Conservation (phyloP, 23 red algal genomes). For the Gracilariopsis chorda region DNA sequence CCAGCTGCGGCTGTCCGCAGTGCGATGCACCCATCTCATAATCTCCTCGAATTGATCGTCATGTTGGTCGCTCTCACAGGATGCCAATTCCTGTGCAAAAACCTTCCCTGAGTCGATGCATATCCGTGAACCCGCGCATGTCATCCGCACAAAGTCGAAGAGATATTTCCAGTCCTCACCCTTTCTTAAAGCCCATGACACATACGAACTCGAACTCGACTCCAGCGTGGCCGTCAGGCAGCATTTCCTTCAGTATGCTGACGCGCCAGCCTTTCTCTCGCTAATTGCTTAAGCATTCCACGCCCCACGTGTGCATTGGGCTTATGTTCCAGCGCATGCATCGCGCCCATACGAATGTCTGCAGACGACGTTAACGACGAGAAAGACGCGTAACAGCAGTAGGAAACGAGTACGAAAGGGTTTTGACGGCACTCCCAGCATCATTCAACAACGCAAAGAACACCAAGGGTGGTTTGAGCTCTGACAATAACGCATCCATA, state of each 20-base stretch:
- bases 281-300: constrained; percentile 55
- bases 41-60: constrained; percentile 78
- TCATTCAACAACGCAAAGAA: background rate
- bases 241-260: constrained; percentile 76
- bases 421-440: background rate
- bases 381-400: background rate
- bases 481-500: background rate
- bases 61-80: constrained; percentile 76
- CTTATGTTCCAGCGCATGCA: background rate
- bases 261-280: constrained; percentile 70
- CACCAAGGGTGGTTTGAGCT: background rate
- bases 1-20: constrained; percentile 33
- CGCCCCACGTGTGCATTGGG: constrained; percentile 19
- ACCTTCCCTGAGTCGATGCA: constrained; percentile 73
- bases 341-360: background rate
- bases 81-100: constrained; percentile 82
- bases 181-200: constrained; percentile 79
- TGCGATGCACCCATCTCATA: constrained; percentile 65
- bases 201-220: constrained; percentile 94
- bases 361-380: background rate
- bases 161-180: constrained; percentile 61
- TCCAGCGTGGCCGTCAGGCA: constrained; percentile 72
- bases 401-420: background rate
- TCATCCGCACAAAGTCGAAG: constrained; percentile 92
- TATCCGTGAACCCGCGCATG: constrained; percentile 67